phyloP scores from a whole-genome alignment of 306 rosid species.

The Vicia sativa region DNA sequence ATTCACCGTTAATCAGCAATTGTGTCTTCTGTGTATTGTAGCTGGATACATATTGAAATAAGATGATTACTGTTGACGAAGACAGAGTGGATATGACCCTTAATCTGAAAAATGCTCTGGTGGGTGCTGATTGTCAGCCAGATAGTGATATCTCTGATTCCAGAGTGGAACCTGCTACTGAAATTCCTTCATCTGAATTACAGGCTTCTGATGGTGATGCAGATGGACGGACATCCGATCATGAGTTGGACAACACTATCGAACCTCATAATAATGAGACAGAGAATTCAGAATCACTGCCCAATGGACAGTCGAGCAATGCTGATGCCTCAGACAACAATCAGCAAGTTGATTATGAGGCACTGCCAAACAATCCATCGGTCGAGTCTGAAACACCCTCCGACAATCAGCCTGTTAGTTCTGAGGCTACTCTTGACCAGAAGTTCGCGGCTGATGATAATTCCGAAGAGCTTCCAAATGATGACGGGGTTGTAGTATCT shows the following conservation, averaged over 20 bases:
- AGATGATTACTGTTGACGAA: constrained; percentile 55
- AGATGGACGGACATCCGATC: constrained; percentile 26
- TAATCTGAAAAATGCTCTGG: constrained; percentile 33
- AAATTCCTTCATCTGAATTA: constrained; percentile 32
- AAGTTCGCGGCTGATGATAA: constrained; percentile 20
- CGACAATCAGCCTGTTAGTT: constrained; percentile 12
- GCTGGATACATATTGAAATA: constrained; percentile 44
- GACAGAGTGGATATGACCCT: constrained; percentile 42
- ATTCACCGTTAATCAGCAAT: constrained; percentile 2
- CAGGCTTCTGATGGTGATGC: constrained; percentile 36
- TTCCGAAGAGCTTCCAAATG: constrained; percentile 21
- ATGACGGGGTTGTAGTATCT: constrained; percentile 17
- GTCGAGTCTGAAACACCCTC: constrained; percentile 29
- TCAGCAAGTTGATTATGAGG: constrained; percentile 26
- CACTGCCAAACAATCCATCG: constrained; percentile 15
- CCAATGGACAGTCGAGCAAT: constrained; percentile 14
- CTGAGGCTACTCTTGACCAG: constrained; percentile 27
- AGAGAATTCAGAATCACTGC: constrained; percentile 26
- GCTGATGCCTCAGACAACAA: constrained; percentile 30
- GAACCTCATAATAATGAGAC: constrained; percentile 10
- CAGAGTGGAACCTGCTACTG: constrained; percentile 23
- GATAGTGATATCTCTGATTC: constrained; percentile 33
- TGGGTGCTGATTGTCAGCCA: constrained; percentile 30
- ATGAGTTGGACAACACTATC: constrained; percentile 21
- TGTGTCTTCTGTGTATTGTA: constrained; percentile 35